phyloP scores from a whole-genome alignment of 306 rosid species.

The Comarum palustre region DNA sequence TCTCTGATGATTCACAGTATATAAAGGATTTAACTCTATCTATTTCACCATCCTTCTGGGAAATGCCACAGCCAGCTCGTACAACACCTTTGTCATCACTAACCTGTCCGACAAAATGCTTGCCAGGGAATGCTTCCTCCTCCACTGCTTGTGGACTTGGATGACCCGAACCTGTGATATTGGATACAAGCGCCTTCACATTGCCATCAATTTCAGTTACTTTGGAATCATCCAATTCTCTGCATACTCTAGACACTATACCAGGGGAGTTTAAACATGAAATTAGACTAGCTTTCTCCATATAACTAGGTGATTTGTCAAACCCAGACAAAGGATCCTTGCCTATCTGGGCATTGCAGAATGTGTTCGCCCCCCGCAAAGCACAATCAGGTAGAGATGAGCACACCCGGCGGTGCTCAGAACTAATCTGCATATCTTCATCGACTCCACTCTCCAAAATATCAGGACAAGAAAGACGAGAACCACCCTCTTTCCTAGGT shows the following conservation, averaged over 20 bases:
- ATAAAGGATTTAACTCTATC: constrained; percentile 29
- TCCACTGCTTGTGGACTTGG: constrained; percentile 17
- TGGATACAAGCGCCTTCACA: constrained; percentile 21
- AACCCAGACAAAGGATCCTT: not conserved
- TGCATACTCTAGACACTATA: constrained; percentile 18
- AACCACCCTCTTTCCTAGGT: constrained; percentile 29
- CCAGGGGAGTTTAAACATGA: constrained; percentile 9
- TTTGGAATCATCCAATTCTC: constrained; percentile 19
- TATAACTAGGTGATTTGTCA: not conserved
- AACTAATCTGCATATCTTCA: constrained; percentile 19
- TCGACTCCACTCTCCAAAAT: constrained; percentile 17
- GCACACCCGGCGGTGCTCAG: constrained; percentile 13
- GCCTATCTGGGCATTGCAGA: constrained; percentile 19
- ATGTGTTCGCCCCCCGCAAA: constrained; percentile 22
- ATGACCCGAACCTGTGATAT: constrained; percentile 14
- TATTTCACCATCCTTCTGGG: constrained; percentile 17
- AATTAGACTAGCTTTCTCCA: constrained; percentile 17
- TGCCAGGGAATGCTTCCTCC: constrained; percentile 19
- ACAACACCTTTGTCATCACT: constrained; percentile 25
- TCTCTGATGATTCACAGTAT: constrained; percentile 38
- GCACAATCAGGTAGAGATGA: constrained; percentile 31
- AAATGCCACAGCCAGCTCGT: constrained; percentile 22
- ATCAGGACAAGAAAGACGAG: constrained; percentile 18
- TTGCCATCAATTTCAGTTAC: constrained; percentile 21
- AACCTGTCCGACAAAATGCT: constrained; percentile 11